Conservation (phyloP, 306 rosid genomes). For the Medicago truncatula region DNA sequence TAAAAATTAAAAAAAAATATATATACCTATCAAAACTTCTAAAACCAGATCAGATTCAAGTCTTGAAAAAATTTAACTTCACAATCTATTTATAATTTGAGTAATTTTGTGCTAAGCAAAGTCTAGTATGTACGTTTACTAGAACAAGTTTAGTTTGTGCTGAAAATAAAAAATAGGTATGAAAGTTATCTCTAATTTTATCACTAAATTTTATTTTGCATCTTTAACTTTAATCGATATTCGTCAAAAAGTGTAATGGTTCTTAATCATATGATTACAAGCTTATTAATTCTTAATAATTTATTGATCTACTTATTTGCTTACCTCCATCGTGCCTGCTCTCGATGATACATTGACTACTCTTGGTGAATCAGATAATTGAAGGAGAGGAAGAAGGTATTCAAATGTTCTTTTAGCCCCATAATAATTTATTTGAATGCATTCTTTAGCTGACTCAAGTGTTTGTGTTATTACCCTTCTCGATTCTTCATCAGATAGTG, state of each 20-base stretch:
- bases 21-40: no score
- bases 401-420: constrained; percentile 45
- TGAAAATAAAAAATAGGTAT: no score
- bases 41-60: no score
- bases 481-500: constrained; percentile 26
- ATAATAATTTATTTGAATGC: constrained; percentile 52
- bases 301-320: neutral
- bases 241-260: no score
- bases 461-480: constrained; percentile 30
- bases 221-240: no score
- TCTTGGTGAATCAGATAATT: constrained; percentile 49
- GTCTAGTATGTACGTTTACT: no score
- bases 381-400: constrained; percentile 46
- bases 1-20: neutral
- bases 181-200: no score
- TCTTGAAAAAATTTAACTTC: no score
- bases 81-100: no score
- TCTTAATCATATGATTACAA: neutral
- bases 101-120: no score
- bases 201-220: no score
- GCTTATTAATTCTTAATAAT: neutral
- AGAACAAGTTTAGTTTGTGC: no score
- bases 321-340: constrained; percentile 46
- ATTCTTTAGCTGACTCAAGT: constrained; percentile 52
- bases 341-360: constrained; percentile 61